These are phyloP conservation scores for Aspergillus biplanus DNA, from an alignment of 495 filamentous ascomycete species.

Conservation along the genomic window DNA sequence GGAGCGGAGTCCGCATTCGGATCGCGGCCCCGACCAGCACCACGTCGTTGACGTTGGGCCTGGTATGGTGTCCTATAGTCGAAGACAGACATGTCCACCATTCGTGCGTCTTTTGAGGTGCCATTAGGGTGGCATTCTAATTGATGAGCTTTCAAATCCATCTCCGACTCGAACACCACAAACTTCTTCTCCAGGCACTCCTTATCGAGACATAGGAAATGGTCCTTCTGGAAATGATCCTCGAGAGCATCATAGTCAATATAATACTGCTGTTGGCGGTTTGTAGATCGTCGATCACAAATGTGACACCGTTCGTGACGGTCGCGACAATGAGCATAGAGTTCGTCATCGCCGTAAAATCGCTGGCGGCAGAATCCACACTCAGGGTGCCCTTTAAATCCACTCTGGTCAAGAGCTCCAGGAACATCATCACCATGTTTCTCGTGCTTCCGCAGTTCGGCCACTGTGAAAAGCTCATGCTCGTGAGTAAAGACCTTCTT, in stretches of 20 bases:
- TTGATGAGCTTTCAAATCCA: slow-evolving; percentile 91
- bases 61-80: slow-evolving; percentile 76
- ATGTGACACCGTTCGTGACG: slow-evolving; percentile 95
- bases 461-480: slow-evolving; percentile 87
- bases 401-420: slow-evolving; percentile 87
- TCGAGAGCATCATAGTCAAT: slow-evolving; percentile 82
- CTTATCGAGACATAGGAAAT: slow-evolving; percentile 80
- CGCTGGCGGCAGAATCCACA: slow-evolving; percentile 90
- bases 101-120: slow-evolving; percentile 76
- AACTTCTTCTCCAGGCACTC: slow-evolving; percentile 98
- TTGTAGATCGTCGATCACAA: slow-evolving; percentile 75
- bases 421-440: slow-evolving; percentile 88
- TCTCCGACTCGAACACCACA: slow-evolving; percentile 91
- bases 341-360: slow-evolving; percentile 95
- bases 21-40: slow-evolving; percentile 68
- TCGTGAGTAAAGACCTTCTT: slow-evolving; percentile 99
- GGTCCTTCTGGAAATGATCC: slow-evolving; percentile 81
- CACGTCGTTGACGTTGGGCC: slow-evolving; percentile 61
- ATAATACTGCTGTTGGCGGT: slow-evolving; percentile 84
- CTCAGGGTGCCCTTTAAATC: slow-evolving; percentile 94
- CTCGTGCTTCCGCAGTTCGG: slow-evolving; percentile 84
- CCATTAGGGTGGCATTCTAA: slow-evolving; percentile 75
- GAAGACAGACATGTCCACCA: slow-evolving; percentile 86
- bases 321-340: slow-evolving; percentile 88
- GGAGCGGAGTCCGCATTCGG: slow-evolving; percentile 81